phyloP scores from a whole-genome alignment of 1,284 basidiomycete species.

The Microbotryum silenes-acaulis region DNA sequence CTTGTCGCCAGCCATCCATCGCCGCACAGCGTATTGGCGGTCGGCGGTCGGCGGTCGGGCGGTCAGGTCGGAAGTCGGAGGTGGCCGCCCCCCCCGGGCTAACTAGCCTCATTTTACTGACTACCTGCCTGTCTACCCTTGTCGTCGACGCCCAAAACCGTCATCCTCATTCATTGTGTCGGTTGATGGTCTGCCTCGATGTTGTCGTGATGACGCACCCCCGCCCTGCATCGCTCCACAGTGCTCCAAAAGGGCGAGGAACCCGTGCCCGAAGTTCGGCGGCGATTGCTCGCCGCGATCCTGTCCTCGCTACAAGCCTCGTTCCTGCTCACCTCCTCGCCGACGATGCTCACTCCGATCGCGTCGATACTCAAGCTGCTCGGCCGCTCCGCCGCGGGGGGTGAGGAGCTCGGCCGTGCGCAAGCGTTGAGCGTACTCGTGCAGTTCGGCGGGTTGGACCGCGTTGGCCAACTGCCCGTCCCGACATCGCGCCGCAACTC shows the following conservation, averaged over 20 bases:
- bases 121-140: no score
- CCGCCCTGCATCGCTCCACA: not conserved
- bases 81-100: no score
- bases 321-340: not conserved
- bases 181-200: no score
- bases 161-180: no score
- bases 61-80: no score
- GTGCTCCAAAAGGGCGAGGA: slow-evolving; percentile 10
- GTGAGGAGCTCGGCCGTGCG: slow-evolving; percentile 17
- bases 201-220: no score
- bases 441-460: slow-evolving; percentile 13
- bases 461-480: slow-evolving; percentile 1
- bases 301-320: slow-evolving; percentile 4
- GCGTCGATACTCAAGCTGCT: slow-evolving; percentile 21
- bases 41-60: no score
- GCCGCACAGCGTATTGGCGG: not conserved
- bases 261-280: slow-evolving; percentile 10
- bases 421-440: slow-evolving; percentile 11
- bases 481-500: not conserved
- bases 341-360: slow-evolving; percentile 2
- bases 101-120: no score
- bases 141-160: no score
- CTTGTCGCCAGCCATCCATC: not conserved
- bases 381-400: slow-evolving; percentile 22
- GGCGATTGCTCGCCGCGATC: slow-evolving; percentile 12